phyloP scores from a whole-genome alignment of 208 protist genomes.

The Strigomonas culicis region DNA sequence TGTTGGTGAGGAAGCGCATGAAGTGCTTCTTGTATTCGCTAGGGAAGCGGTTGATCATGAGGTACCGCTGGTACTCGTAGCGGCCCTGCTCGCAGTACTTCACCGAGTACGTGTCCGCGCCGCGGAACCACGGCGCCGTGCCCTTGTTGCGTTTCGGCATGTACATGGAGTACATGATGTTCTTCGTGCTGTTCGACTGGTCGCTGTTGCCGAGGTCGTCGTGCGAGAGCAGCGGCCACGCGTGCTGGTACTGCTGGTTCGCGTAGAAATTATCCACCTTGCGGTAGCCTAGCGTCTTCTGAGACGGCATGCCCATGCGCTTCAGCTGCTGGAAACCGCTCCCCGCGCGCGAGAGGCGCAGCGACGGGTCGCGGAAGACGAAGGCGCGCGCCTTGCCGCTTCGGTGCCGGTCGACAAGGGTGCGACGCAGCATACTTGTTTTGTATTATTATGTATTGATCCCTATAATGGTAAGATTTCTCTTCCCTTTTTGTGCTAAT shows the following conservation, averaged over 20 bases:
- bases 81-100: slow-evolving; percentile 91
- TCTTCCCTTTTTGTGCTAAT: background rate
- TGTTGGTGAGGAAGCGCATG: slow-evolving; percentile 74
- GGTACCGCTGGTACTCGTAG: slow-evolving; percentile 90
- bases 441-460: background rate
- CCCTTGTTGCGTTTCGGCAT: slow-evolving; percentile 92
- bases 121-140: slow-evolving; percentile 88
- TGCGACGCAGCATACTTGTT: slow-evolving; percentile 52
- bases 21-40: slow-evolving; percentile 91
- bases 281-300: slow-evolving; percentile 48
- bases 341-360: slow-evolving; percentile 62
- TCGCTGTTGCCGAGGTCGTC: slow-evolving; percentile 90
- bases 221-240: slow-evolving; percentile 85
- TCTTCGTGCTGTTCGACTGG: slow-evolving; percentile 86
- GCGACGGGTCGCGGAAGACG: slow-evolving; percentile 73
- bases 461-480: background rate
- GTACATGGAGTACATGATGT: slow-evolving; percentile 89
- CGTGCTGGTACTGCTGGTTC: slow-evolving; percentile 86
- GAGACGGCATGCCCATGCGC: slow-evolving; percentile 75
- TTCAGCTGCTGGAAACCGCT: slow-evolving; percentile 61
- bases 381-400: slow-evolving; percentile 80
- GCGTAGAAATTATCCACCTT: slow-evolving; percentile 78
- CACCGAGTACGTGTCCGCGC: slow-evolving; percentile 89
- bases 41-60: slow-evolving; percentile 91
- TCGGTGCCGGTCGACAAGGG: slow-evolving; percentile 44